These are phyloP conservation scores for Melanogaster broomeanus DNA, from an alignment of 768 basidiomycete genomes.

Conservation along the genomic window DNA sequence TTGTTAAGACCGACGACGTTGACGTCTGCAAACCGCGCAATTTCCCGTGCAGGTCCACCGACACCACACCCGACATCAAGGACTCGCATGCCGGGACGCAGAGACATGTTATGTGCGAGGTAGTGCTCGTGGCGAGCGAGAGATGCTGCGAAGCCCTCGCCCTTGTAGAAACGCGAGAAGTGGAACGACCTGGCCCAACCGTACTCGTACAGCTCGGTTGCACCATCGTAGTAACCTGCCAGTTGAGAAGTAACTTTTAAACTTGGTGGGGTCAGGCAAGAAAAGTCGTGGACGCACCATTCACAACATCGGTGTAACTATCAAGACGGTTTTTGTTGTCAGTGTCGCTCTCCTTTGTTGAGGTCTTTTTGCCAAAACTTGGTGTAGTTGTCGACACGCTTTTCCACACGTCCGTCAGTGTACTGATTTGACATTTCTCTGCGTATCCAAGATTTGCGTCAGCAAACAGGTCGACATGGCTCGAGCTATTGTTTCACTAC, in stretches of 20 bases:
- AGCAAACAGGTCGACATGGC: not conserved
- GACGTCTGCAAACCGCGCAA: constrained; percentile 87
- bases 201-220: constrained; percentile 91
- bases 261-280: not conserved
- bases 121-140: constrained; percentile 96
- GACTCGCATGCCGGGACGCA: too few relatives aligned
- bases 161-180: too few relatives aligned
- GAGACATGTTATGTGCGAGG: constrained; percentile 81
- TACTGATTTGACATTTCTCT: constrained; percentile 27
- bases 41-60: constrained; percentile 95
- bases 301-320: constrained; percentile 91
- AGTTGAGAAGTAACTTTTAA: not conserved
- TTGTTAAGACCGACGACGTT: constrained; percentile 89
- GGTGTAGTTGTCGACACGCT: constrained; percentile 83
- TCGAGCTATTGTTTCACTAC: too few relatives aligned
- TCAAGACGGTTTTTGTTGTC: constrained; percentile 75
- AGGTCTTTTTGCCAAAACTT: constrained; percentile 91
- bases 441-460: not conserved
- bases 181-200: too few relatives aligned
- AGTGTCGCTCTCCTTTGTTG: constrained; percentile 58
- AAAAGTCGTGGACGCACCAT: constrained; percentile 52
- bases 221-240: constrained; percentile 94
- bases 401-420: constrained; percentile 59
- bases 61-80: constrained; percentile 99
- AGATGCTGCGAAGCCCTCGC: constrained; percentile 72